Evolutionary conservation across 306 rosid genomes (phyloP).

Genomic region (Ormosia emarginata): DNA sequence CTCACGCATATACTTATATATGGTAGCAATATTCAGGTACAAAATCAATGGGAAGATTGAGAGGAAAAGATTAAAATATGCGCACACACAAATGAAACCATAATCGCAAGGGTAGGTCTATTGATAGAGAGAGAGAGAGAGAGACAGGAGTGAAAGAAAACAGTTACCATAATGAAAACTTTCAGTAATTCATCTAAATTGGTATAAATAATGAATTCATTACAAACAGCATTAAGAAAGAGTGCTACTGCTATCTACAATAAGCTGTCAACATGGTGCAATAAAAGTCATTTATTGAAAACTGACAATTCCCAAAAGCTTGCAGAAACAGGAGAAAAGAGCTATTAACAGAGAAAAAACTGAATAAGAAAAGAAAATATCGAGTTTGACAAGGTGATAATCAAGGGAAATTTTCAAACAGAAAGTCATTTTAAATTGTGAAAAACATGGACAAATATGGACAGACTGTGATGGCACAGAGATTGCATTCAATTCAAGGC

Average conservation of each 20-base stretch:
- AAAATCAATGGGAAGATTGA: background rate
- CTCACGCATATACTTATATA: conserved; percentile 27
- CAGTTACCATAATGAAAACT: background rate
- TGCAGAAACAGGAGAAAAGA: background rate
- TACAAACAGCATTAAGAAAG: background rate
- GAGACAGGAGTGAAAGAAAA: background rate
- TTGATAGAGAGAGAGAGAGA: background rate
- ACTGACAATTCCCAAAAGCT: background rate
- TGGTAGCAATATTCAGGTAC: conserved; percentile 15
- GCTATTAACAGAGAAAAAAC: background rate
- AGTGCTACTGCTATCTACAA: background rate
- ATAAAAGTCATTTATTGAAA: conserved; percentile 10
- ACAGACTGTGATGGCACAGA: conserved; percentile 17
- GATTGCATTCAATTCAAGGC: conserved; percentile 9
- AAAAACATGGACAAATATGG: background rate
- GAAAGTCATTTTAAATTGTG: background rate
- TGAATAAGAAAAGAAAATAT: conserved; percentile 19
- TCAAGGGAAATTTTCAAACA: background rate
- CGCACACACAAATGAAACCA: background rate
- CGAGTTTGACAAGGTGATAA: background rate
- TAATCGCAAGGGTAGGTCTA: background rate
- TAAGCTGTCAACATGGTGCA: background rate
- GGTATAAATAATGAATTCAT: no score
- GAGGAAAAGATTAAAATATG: background rate
- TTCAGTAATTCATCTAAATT: background rate